Percentiles rank a stretch among this genome's conserved stretches.
Evolutionary conservation across 306 rosid species (phyloP).

Genomic region (Quercus rubra): DNA sequence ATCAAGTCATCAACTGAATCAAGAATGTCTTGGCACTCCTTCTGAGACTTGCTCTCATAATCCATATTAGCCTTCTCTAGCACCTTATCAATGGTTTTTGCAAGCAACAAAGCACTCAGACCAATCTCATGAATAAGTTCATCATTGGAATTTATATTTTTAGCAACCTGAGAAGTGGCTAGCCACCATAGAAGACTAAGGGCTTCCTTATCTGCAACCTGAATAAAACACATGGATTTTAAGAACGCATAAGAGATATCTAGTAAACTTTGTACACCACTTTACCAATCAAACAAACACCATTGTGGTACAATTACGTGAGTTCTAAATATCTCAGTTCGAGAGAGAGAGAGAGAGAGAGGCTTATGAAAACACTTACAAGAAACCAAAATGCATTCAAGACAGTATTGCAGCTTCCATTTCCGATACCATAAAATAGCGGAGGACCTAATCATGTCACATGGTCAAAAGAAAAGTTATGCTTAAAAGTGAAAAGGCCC

Average conservation of each 20-base stretch:
- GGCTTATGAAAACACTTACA: not conserved
- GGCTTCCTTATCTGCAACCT: conserved; percentile 72
- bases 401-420: not conserved
- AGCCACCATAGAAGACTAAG: conserved; percentile 78
- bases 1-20: conserved; percentile 66
- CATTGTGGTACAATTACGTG: not conserved
- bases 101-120: conserved; percentile 70
- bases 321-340: not conserved
- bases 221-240: conserved; percentile 19
- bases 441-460: not conserved
- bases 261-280: not conserved
- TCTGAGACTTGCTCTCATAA: too few species aligned
- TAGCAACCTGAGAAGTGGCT: conserved; percentile 75
- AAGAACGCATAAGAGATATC: conserved; percentile 18
- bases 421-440: not conserved
- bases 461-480: not conserved
- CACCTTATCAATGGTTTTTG: conserved; percentile 37
- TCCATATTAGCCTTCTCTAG: too few species aligned
- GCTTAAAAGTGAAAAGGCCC: not conserved
- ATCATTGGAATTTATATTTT: conserved; percentile 77
- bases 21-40: not conserved
- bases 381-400: not conserved
- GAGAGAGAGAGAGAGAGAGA: not conserved
- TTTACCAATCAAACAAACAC: not conserved
- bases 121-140: conserved; percentile 76